phyloP scores from a whole-genome alignment of 352 stramenopile species.

The Phytopythium helicoides region DNA sequence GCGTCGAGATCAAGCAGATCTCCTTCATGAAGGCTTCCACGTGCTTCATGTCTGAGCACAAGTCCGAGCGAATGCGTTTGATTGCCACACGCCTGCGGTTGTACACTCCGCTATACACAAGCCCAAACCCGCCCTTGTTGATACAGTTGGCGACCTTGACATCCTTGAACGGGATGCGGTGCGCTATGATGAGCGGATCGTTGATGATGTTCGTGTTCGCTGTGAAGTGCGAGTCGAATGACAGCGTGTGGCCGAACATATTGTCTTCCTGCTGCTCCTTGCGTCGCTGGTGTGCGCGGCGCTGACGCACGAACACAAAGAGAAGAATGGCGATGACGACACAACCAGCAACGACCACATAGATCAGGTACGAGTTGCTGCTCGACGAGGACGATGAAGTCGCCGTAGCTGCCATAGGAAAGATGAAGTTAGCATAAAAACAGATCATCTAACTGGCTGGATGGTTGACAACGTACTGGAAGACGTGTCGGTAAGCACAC shows the following conservation, averaged over 20 bases:
- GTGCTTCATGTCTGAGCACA: constrained; percentile 46
- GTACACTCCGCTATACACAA: constrained; percentile 65
- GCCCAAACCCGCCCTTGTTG: constrained; percentile 59
- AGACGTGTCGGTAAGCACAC: constrained; percentile 25
- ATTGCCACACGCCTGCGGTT: constrained; percentile 59
- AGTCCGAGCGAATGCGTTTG: constrained; percentile 57
- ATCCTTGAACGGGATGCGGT: constrained; percentile 64
- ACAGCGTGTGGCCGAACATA: constrained; percentile 52
- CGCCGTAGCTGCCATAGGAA: constrained; percentile 7
- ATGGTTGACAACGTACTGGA: neutral
- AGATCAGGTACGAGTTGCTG: constrained; percentile 42
- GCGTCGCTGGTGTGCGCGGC: constrained; percentile 24
- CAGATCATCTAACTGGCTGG: neutral
- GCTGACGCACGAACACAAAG: constrained; percentile 43
- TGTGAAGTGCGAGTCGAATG: constrained; percentile 55
- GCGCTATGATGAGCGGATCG: constrained; percentile 55
- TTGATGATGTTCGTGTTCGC: constrained; percentile 54
- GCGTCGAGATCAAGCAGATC: constrained; percentile 58
- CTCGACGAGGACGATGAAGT: constrained; percentile 20
- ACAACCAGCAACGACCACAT: constrained; percentile 34
- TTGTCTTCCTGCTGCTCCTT: constrained; percentile 35
- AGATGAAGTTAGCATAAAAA: neutral
- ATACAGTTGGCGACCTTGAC: constrained; percentile 57
- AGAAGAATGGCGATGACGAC: constrained; percentile 46
- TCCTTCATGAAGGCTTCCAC: constrained; percentile 65